Base-by-base conservation (phyloP, 148 eudicot species). In the Fagopyrum tataricum region DNA sequence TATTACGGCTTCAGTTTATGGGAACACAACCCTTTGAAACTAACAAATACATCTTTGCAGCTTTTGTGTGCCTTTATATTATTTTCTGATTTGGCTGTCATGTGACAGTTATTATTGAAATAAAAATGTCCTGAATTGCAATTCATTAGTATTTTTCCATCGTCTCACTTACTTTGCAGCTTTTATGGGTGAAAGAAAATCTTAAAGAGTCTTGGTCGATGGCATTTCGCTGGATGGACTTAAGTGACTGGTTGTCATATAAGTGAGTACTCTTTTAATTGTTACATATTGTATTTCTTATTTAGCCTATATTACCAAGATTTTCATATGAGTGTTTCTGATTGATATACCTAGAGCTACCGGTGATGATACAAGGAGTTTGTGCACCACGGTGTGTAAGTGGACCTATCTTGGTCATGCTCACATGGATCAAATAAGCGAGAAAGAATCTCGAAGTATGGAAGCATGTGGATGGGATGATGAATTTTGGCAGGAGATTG, bases 381-480 rank as follows among this genome's bases (percentile, higher is more conserved):
- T 96, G 80, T 96, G 99, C 82, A 90, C 97, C 49, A 96, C 96
- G 41, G 97, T 96, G 61, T 96, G 99, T 85, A 96, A 96, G 82
- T 96, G 97, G 99, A 92, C 99, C 69, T 96, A 92, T 84, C 91
- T 96, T 64, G 99, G 99, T 72, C 99, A 96, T 89, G 99, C 99
- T 40, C 99, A 96, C 81, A 83, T 92, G 89, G 87, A 92, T 72
- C 91, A 85, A 77, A 53, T 79, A 47, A 80, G 80, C 56, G 91
- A 83, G 83, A 83, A 79, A 76, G 89, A 82, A 37, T 87, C 94
- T 48, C 86, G 88, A 70, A 88, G 77, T 79, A 96, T 96, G 99
- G 97, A 96, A 85, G 90, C 97, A 76, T 83, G 92, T 82, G 99
- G 99, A 71, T 96, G 99, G 99, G 97, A 92, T 76, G 99, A 96